Conservation (phyloP, 2,329 filamentous ascomycete genomes). For the Colletotrichum chlorophyti region DNA sequence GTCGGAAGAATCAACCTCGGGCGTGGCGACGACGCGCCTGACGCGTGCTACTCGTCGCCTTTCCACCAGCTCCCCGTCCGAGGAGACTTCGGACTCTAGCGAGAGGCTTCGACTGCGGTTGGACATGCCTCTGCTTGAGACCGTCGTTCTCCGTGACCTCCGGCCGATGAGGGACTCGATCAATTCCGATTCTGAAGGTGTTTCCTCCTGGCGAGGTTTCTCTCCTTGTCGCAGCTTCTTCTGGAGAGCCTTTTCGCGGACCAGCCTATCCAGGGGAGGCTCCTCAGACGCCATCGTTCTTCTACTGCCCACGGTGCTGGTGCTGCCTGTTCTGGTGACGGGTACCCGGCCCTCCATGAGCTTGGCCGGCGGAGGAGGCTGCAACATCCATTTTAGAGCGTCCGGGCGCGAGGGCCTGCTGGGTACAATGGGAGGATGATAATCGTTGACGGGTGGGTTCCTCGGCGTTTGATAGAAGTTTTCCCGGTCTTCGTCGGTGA, state of each 20-base stretch:
- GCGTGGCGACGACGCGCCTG: conserved; percentile 31
- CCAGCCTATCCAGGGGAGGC: conserved; percentile 48
- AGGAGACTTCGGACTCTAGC: conserved; percentile 41
- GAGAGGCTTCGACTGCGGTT: conserved; percentile 45
- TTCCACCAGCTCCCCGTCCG: conserved; percentile 29
- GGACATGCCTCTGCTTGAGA: conserved; percentile 33
- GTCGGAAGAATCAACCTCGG: conserved; percentile 37
- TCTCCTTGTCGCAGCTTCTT: conserved; percentile 52
- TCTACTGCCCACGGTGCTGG: conserved; percentile 57
- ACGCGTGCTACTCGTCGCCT: conserved; percentile 17
- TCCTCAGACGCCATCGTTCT: conserved; percentile 50
- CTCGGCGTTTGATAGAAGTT: conserved; percentile 67
- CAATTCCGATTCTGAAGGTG: conserved; percentile 48
- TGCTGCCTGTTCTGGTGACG: conserved; percentile 68
- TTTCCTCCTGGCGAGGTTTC: conserved; percentile 35
- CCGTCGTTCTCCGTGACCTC: conserved; percentile 24
- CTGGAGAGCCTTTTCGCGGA: conserved; percentile 53
- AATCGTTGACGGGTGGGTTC: conserved; percentile 82
- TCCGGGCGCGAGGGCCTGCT: conserved; percentile 73
- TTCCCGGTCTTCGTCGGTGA: conserved; percentile 56
- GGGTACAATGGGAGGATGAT: conserved; percentile 84
- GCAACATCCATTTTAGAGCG: conserved; percentile 88
- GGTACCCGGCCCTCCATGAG: conserved; percentile 89
- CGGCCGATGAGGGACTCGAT: conserved; percentile 48
- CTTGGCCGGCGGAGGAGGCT: conserved; percentile 87